A percentile compares a stretch with the other conserved stretches of the same genome.
These are phyloP conservation scores for Tetrapisispora arboricola DNA, from an alignment of 805 yeast genomes.

Conservation along the genomic window DNA sequence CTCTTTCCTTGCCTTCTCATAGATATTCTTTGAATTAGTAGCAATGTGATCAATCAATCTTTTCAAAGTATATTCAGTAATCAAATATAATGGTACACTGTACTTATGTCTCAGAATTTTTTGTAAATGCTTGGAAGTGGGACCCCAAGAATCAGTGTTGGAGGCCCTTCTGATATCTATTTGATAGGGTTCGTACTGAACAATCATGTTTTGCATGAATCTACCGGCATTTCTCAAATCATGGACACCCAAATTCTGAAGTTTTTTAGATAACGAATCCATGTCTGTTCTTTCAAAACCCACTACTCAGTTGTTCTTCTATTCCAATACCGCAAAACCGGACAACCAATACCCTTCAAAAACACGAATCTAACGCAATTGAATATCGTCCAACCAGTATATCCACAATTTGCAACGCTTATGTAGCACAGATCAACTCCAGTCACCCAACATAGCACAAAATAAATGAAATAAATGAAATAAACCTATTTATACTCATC, in stretches of 20 bases:
- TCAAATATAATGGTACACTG: constrained; percentile 25
- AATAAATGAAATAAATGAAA: too few relatives aligned
- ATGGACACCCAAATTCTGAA: constrained; percentile 29
- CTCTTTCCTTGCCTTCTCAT: constrained; percentile 31
- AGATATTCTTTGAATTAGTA: constrained; percentile 27
- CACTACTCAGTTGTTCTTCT: too few relatives aligned
- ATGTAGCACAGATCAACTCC: too few relatives aligned
- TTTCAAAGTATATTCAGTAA: constrained; percentile 29
- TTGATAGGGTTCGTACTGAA: constrained; percentile 31
- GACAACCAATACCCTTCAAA: too few relatives aligned
- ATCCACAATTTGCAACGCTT: too few relatives aligned
- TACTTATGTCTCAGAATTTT: constrained; percentile 26
- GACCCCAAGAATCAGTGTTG: constrained; percentile 46
- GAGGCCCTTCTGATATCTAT: constrained; percentile 36
- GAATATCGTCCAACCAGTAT: too few relatives aligned
- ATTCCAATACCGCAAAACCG: too few relatives aligned
- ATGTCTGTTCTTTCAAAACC: constrained; percentile 7
- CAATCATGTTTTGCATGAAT: constrained; percentile 31
- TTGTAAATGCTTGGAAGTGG: constrained; percentile 35
- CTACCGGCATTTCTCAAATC: constrained; percentile 33
- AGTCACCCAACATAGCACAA: too few relatives aligned
- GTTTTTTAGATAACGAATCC: constrained; percentile 28
- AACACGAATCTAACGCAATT: too few relatives aligned
- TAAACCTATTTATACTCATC: too few relatives aligned
- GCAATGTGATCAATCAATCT: constrained; percentile 31